Percentiles rank a stretch among this genome's conserved stretches.
These are phyloP conservation scores for Dichomitus squalens DNA, from an alignment of 1,284 basidiomycete genomes.

Conservation along the genomic window DNA sequence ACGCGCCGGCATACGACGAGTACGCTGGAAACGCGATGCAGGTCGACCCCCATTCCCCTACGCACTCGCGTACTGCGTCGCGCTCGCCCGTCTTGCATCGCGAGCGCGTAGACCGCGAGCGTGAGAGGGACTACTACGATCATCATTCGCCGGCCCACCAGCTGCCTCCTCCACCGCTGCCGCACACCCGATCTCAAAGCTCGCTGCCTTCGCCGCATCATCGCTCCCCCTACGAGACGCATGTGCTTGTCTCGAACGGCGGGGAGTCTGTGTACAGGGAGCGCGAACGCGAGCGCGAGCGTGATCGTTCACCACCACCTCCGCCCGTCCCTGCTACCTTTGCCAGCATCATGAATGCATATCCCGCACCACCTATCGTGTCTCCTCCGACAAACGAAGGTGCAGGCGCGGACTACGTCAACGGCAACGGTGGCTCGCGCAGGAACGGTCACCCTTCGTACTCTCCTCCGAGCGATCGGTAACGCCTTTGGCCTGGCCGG, in stretches of 20 bases:
- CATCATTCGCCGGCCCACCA: conserved; percentile 24
- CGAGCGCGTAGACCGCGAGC: conserved; percentile 18
- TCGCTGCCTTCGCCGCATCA: conserved; percentile 24
- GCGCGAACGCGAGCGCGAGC: background rate
- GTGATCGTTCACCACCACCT: conserved; percentile 19
- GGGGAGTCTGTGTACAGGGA: conserved; percentile 17
- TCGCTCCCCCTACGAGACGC: conserved; percentile 29
- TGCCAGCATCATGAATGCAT: conserved; percentile 71
- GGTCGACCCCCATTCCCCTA: conserved; percentile 21
- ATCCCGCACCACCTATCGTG: conserved; percentile 35
- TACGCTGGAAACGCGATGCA: conserved; percentile 12
- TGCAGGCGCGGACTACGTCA: conserved; percentile 25
- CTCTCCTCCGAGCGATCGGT: conserved; percentile 13
- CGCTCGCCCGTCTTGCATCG: conserved; percentile 31
- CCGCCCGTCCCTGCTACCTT: conserved; percentile 47
- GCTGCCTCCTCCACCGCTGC: conserved; percentile 7
- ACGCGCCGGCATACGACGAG: conserved; percentile 27
- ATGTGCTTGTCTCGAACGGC: conserved; percentile 23
- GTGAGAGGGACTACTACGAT: conserved; percentile 19
- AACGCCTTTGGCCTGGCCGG: background rate
- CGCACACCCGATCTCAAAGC: conserved; percentile 14
- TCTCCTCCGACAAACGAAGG: conserved; percentile 19
- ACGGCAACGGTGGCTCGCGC: conserved; percentile 34
- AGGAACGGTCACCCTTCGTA: conserved; percentile 23
- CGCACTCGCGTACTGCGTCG: conserved; percentile 24